These are phyloP conservation scores for Staphylotrichum longicolle DNA, from an alignment of 495 filamentous ascomycete species.

Conservation along the genomic window DNA sequence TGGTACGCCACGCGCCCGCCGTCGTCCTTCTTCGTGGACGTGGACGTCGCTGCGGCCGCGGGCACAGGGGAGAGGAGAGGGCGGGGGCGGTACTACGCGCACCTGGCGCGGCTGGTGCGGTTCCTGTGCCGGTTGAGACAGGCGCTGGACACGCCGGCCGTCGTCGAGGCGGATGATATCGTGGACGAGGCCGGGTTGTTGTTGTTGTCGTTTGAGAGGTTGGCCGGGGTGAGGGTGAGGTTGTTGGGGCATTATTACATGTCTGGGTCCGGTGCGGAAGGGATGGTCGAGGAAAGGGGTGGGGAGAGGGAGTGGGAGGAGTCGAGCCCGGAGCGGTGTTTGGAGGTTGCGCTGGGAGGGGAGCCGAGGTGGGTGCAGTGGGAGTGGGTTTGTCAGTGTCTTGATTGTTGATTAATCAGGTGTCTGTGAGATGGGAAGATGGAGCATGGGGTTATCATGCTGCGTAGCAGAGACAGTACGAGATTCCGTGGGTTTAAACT, in stretches of 20 bases:
- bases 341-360: constrained; percentile 3
- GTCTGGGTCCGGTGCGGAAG: background rate
- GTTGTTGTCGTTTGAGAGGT: background rate
- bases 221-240: background rate
- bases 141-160: constrained; percentile 5
- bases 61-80: no score
- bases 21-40: constrained; percentile 1
- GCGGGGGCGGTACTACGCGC: no score
- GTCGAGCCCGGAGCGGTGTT: constrained; percentile 12
- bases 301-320: background rate
- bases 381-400: constrained; percentile 20
- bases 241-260: constrained; percentile 1
- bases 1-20: constrained; percentile 16
- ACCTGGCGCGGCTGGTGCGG: constrained; percentile 6
- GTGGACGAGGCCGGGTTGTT: background rate
- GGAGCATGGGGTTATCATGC: no score
- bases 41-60: no score
- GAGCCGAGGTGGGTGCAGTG: constrained; percentile 15
- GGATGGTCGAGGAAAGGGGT: background rate
- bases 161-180: background rate
- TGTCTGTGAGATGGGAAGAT: no score
- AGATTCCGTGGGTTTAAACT: no score
- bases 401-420: constrained; percentile 4
- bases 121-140: constrained; percentile 4
- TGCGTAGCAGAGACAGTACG: no score